Evolutionary conservation across 805 yeast species (phyloP).

Genomic region (Barnettozyma salicaria): DNA sequence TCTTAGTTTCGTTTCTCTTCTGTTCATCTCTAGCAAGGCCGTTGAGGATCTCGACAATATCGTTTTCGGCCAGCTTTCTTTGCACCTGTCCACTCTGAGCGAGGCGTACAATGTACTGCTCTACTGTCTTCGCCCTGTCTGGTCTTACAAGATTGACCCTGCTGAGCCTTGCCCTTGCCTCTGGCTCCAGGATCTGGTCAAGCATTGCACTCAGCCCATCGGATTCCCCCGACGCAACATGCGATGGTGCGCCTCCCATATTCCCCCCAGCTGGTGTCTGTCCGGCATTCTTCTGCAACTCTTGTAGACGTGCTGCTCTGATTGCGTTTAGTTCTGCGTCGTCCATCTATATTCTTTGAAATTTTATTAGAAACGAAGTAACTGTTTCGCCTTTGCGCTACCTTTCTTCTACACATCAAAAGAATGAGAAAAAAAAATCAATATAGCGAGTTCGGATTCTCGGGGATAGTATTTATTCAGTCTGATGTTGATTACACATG

Average conservation of each 20-base stretch:
- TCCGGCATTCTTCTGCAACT: conserved; percentile 58
- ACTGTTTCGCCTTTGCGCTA: too few species aligned
- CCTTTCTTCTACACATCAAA: background rate
- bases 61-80: conserved; percentile 71
- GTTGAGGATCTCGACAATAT: conserved; percentile 76
- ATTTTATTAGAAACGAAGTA: too few species aligned
- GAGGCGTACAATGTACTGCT: conserved; percentile 65
- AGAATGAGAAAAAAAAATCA: background rate
- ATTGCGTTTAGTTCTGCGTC: conserved; percentile 84
- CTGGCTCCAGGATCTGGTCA: conserved; percentile 69
- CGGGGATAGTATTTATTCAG: too few species aligned
- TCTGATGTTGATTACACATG: too few species aligned
- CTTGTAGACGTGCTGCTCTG: conserved; percentile 86
- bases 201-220: conserved; percentile 29
- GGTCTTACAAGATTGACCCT: conserved; percentile 86
- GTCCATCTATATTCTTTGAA: conserved; percentile 54
- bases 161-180: conserved; percentile 81
- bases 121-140: conserved; percentile 86
- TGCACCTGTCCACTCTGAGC: conserved; percentile 72
- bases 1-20: conserved; percentile 55
- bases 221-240: background rate
- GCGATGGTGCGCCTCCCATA: conserved; percentile 8
- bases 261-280: conserved; percentile 18
- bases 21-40: conserved; percentile 74
- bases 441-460: too few species aligned